Evolutionary conservation across 495 filamentous ascomycete species (phyloP).

Genomic region (Immersiella caudata): DNA sequence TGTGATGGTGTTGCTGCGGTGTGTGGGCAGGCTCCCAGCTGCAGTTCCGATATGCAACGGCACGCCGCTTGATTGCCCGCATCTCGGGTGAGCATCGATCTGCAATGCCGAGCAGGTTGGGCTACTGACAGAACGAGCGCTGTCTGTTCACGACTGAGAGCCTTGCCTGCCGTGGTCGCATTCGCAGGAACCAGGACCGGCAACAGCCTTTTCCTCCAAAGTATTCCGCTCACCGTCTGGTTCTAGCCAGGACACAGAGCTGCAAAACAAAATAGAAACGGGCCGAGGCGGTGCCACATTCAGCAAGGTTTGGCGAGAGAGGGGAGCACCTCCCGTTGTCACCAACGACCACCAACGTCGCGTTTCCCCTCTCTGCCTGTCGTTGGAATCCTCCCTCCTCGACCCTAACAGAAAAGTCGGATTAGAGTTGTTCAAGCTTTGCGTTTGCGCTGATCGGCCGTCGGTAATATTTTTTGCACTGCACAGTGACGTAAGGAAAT

Average conservation of each 20-base stretch:
- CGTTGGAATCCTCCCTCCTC: background rate
- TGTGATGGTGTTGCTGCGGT: background rate
- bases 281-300: background rate
- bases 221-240: background rate
- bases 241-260: background rate
- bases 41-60: background rate
- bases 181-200: background rate
- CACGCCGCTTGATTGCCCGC: background rate
- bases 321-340: background rate
- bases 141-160: background rate
- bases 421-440: constrained; percentile 18
- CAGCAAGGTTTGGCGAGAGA: background rate
- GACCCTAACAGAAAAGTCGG: background rate
- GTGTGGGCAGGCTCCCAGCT: background rate
- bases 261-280: constrained; percentile 1
- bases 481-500: constrained; percentile 21
- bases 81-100: background rate
- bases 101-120: background rate
- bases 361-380: no score
- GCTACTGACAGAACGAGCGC: background rate
- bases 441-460: constrained; percentile 8
- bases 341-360: no score
- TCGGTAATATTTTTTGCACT: constrained; percentile 2
- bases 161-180: background rate
- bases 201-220: background rate